Conservation (phyloP, 495 filamentous ascomycete species). For the Acidomyces sp. region DNA sequence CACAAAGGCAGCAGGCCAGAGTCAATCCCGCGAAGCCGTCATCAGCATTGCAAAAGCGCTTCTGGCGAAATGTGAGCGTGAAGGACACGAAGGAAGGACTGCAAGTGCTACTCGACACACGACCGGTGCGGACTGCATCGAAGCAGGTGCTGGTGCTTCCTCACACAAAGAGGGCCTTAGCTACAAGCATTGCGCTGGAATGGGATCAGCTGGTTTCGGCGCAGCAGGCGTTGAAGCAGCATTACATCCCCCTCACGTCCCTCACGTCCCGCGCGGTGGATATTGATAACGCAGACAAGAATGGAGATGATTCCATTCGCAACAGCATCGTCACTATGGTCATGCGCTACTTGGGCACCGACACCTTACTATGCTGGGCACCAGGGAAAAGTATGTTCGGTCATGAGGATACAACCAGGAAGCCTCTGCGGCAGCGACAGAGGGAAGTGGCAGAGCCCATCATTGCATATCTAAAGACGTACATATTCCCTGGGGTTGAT, state of each 20-base stretch:
- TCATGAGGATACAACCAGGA: conserved; percentile 24
- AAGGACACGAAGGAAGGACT: conserved; percentile 49
- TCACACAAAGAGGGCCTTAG: conserved; percentile 61
- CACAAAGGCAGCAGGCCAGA: conserved; percentile 35
- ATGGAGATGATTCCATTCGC: conserved; percentile 29
- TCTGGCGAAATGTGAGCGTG: conserved; percentile 74
- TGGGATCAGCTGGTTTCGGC: conserved; percentile 76
- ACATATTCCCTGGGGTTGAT: conserved; percentile 75
- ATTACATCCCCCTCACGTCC: conserved; percentile 84
- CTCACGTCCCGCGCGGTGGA: conserved; percentile 68
- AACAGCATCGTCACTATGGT: conserved; percentile 49
- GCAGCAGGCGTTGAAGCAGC: conserved; percentile 60
- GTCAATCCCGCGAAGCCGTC: conserved; percentile 32
- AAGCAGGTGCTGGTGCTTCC: conserved; percentile 64
- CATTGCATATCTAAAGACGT: conserved; percentile 51
- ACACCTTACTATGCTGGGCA: conserved; percentile 88
- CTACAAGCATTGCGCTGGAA: conserved; percentile 75
- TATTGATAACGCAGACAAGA: conserved; percentile 54
- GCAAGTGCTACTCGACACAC: conserved; percentile 64
- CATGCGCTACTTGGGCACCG: conserved; percentile 80
- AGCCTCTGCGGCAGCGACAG: conserved; percentile 62
- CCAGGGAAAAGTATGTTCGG: conserved; percentile 41
- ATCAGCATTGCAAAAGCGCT: conserved; percentile 48
- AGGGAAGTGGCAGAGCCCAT: conserved; percentile 50
- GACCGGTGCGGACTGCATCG: conserved; percentile 61